phyloP scores from a whole-genome alignment of 768 basidiomycete genomes.

The Coprinopsis cinerea region DNA sequence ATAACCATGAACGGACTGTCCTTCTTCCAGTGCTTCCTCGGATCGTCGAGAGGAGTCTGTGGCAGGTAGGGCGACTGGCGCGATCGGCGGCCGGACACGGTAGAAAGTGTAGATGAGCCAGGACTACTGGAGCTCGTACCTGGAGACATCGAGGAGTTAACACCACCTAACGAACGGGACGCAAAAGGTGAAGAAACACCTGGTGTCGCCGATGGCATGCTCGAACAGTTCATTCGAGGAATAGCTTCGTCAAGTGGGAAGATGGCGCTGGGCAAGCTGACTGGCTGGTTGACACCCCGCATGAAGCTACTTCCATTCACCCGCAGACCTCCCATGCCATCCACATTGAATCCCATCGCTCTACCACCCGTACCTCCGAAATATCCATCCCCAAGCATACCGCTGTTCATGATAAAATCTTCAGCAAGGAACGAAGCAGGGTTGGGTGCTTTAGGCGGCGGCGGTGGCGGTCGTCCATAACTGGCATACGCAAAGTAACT shows the following conservation, averaged over 20 bases:
- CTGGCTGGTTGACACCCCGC: background rate
- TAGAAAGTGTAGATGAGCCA: background rate
- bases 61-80: background rate
- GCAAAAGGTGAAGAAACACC: background rate
- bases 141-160: background rate
- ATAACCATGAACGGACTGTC: constrained; percentile 14
- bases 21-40: constrained; percentile 6
- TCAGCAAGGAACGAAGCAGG: constrained; percentile 10
- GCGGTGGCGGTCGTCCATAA: background rate
- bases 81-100: background rate
- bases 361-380: constrained; percentile 9
- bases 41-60: background rate
- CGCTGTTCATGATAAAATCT: constrained; percentile 1
- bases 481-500: background rate
- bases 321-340: constrained; percentile 5
- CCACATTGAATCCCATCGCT: constrained; percentile 8
- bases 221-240: too few species aligned
- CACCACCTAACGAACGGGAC: background rate
- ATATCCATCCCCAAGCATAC: constrained; percentile 1
- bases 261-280: background rate
- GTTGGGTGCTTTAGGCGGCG: constrained; percentile 1
- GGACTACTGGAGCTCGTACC: background rate
- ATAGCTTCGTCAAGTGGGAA: background rate
- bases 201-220: background rate
- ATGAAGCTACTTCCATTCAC: background rate